Evolutionary conservation across 1,284 basidiomycete genomes (phyloP).

Genomic region (Tranzscheliella williamsii): DNA sequence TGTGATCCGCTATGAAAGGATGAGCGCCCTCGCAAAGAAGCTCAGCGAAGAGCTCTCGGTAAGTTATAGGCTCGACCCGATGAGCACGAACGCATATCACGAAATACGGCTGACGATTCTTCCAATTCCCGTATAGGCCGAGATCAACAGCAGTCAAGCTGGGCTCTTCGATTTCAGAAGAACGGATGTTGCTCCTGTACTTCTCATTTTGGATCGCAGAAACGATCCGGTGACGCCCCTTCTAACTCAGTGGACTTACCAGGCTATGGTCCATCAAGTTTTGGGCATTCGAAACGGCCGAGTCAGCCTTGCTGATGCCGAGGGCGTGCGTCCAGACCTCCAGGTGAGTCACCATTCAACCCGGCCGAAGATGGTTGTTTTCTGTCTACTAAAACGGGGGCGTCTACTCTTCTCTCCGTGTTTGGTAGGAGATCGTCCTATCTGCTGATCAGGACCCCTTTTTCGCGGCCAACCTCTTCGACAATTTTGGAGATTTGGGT

Average conservation of each 20-base stretch:
- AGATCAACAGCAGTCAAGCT: constrained; percentile 61
- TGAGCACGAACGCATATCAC: not conserved
- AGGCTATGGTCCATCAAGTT: constrained; percentile 98
- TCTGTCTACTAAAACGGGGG: too few relatives aligned
- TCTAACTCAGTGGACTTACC: constrained; percentile 99
- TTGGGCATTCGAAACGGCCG: constrained; percentile 92
- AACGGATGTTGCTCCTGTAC: constrained; percentile 65
- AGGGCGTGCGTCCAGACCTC: constrained; percentile 82
- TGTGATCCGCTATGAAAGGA: constrained; percentile 88
- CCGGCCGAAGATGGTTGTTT: not conserved
- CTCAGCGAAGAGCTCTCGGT: constrained; percentile 84
- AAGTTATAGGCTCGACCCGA: constrained; percentile 52
- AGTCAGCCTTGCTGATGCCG: constrained; percentile 81
- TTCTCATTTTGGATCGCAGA: constrained; percentile 74
- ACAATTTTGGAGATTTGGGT: constrained; percentile 96
- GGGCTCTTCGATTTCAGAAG: constrained; percentile 65
- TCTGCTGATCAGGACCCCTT: constrained; percentile 91
- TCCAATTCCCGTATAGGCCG: constrained; percentile 33
- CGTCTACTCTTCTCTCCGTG: not conserved
- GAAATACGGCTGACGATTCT: not conserved
- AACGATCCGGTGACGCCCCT: constrained; percentile 98
- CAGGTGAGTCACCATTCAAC: constrained; percentile 67
- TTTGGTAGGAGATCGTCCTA: constrained; percentile 88
- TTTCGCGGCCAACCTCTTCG: constrained; percentile 85
- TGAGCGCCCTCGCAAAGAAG: constrained; percentile 87